Conservation (phyloP, 805 yeast genomes). For the Metschnikowia santaceciliae region DNA sequence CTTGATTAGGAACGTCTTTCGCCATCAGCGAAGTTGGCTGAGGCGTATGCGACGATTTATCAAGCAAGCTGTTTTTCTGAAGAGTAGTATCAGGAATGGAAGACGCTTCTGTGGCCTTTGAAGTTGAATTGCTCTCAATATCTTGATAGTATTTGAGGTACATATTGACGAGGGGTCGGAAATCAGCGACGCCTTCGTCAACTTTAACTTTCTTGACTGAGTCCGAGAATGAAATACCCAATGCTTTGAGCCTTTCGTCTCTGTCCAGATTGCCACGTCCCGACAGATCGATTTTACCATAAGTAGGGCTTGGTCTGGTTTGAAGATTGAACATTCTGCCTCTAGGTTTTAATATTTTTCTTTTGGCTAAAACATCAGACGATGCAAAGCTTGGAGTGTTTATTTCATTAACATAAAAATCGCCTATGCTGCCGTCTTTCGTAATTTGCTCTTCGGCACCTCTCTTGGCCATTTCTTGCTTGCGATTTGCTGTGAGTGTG, state of each 20-base stretch:
- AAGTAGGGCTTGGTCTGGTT: conserved; percentile 1
- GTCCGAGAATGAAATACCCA: conserved; percentile 56
- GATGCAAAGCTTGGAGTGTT: conserved; percentile 40
- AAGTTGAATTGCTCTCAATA: conserved; percentile 17
- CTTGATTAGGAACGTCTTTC: neutral
- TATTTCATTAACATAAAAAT: conserved; percentile 13
- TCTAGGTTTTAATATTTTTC: conserved; percentile 66
- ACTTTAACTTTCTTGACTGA: conserved; percentile 41
- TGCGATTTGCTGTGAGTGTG: neutral
- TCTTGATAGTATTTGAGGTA: conserved; percentile 51
- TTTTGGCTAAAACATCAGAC: conserved; percentile 55
- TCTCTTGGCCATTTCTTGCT: conserved; percentile 57
- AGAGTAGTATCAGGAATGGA: neutral
- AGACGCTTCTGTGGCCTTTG: neutral
- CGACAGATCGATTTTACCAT: neutral
- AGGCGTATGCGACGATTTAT: conserved; percentile 1
- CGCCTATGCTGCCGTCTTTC: conserved; percentile 43
- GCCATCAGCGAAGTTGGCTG: conserved; percentile 12
- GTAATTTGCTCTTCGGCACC: conserved; percentile 62
- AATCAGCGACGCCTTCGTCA: conserved; percentile 50
- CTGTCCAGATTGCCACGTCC: conserved; percentile 22
- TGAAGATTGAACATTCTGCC: conserved; percentile 12
- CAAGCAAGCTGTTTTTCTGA: neutral
- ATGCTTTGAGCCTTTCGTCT: conserved; percentile 54
- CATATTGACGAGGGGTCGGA: conserved; percentile 52